phyloP scores from a whole-genome alignment of 345 rosid genomes.

The Acer saccharum region DNA sequence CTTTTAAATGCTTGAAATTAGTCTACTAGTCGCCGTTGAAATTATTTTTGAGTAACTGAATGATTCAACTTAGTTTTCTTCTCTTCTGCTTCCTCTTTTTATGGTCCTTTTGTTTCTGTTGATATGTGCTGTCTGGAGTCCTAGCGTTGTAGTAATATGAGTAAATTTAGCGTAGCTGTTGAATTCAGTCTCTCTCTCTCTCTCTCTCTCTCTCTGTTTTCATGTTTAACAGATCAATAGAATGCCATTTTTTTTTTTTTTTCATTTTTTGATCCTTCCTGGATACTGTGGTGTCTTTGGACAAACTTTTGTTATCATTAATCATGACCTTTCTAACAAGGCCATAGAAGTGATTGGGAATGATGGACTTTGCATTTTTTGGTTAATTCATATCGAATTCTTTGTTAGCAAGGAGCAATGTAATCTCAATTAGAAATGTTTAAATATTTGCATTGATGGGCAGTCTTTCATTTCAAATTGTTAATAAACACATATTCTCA shows the following conservation, averaged over 20 bases:
- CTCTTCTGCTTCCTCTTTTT: neutral
- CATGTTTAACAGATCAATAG: neutral
- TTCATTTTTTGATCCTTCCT: neutral
- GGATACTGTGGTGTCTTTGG: neutral
- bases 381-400: neutral
- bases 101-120: neutral
- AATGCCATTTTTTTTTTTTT: too few relatives aligned
- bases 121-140: neutral
- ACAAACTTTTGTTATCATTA: too few relatives aligned
- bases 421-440: neutral
- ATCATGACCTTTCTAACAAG: too few relatives aligned
- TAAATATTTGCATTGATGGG: neutral
- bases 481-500: neutral
- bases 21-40: neutral
- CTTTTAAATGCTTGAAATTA: neutral
- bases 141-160: neutral
- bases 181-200: too few relatives aligned
- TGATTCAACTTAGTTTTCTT: neutral
- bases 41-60: neutral
- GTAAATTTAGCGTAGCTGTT: neutral
- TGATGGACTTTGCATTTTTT: neutral
- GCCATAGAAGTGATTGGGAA: neutral
- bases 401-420: too few relatives aligned
- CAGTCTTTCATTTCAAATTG: neutral
- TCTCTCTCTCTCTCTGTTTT: too few relatives aligned